Evolutionary conservation across 768 basidiomycete species (phyloP), one percentile per base, ranked within the genome.

Genomic region (Suillus americanus): DNA sequence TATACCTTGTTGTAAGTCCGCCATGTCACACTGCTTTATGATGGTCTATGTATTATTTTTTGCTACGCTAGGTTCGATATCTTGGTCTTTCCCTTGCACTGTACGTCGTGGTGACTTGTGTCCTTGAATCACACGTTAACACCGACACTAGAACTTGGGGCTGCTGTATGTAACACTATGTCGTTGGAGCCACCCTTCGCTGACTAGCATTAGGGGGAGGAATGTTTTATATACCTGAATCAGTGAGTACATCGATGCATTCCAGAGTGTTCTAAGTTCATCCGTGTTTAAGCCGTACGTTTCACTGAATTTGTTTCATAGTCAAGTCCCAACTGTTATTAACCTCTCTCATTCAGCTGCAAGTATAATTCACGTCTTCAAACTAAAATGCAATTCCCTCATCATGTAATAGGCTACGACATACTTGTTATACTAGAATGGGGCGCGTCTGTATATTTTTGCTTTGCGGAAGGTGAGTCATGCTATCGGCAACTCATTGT

Each of bases 401-500:
- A 57, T 18, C 38, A 16, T 18, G 5, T 5, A 28, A 57, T 40
- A n/a, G 56, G 56, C 25, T 28, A 57, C n/a, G 5, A 6, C 9
- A 9, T 57, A 25, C 16, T 57, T 28, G 56, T 57, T 25, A 16
- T 40, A 5, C 25, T 57, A 9, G 37, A 57, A 25, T 57, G 56
- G 38, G 56, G 16, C 3, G 2, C 14, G 1, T 57, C 56, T 37
- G 38, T 40, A 9, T 57, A 57, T 40, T 40, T 57, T 40, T 57
- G 56, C 38, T 57, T 57, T 25, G 56, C 38, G 9, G 56, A 57
- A 57, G 56, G 56, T 35, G 20, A 57, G 55, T 16, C 9, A 40
- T 57, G 23, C 5, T 10, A 9, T 18, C 4, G 8, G 14, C 9
- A 40, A 25, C 16, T 40, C 9, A 16, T 40, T 3, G 7, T 40